Evolutionary conservation across 139 green algal species (phyloP), one percentile per base, ranked within the genome.

Genomic region (Ulvella scutata): DNA sequence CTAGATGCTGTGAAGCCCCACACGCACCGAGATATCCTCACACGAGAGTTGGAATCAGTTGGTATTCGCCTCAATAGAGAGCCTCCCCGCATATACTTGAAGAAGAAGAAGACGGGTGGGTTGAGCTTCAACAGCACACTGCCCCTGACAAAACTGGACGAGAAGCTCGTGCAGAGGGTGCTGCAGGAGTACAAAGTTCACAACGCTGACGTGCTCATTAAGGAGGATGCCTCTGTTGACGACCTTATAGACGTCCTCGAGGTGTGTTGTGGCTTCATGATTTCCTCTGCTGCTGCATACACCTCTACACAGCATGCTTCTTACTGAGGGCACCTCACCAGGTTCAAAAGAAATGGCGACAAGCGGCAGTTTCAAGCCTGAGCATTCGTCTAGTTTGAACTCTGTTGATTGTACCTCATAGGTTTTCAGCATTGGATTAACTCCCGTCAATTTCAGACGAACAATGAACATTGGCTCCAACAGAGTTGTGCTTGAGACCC

Each of bases 181-280:
- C 81, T 98, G 73, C 84, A 90, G 82, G 88, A 94, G 82, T 97
- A 97, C 85, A 96, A 96, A 75, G 92, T 96, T 7, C 92, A 97
- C 83, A 94, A 97, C 82, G 85, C 82, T 61, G 91, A 97, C 74
- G 67, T 95, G 13, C 85, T 98, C 39, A 88, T 98, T 74, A 91
- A 92, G 77, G 92, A 97, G 78, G 93, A 97, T 76, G 82, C 74
- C 77, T 90, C 82, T 3, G 88, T 95, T 28, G 93, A 97, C 74
- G 90, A 98, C 75, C 85, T 98, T 4, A 99, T 99, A 44, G 95
- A 99, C 76, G 85, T 98, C 3, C 96, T 99, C 31, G 95, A 99
- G 86, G 90, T 79, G 44, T n/a, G n/a, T n/a, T n/a, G n/a, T n/a
- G n/a, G n/a, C n/a, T n/a, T n/a, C n/a, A n/a, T n/a, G n/a, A n/a